Evolutionary conservation across 1,284 basidiomycete species (phyloP), one percentile per base, ranked within the genome.

Genomic region (Peniophora sp.): DNA sequence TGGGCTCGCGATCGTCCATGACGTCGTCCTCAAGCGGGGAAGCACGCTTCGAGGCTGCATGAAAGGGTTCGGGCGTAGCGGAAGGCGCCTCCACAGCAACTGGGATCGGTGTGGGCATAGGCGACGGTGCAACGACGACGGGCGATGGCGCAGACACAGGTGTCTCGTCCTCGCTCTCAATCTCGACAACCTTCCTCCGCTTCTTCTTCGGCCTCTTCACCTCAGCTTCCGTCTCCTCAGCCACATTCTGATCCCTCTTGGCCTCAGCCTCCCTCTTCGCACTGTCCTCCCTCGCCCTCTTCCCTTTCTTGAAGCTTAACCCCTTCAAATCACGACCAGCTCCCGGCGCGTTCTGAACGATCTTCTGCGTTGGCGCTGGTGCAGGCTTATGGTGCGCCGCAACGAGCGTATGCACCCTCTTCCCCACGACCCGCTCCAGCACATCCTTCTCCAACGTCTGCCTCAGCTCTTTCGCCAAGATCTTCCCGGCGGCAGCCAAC

Each of bases 371-470:
- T 56, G 49, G 54, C 51, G 55, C 54, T 60, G 58, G 48, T 53
- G 57, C 73, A 56, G 61, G 63, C 60, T 72, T 75, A 67, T 76
- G 73, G 57, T 75, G 77, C 17, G 63, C 65, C 46, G 85, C 73
- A 12, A 32, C 27, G 49, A 85, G 63, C 55, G 73, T 70, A 54
- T 76, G 69, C 45, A 91, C 59, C 38, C 81, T 79, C 5, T 70
- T 66, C 3, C 70, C 76, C 11, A 91, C 78, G 3, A 90, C 64
- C 8, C 81, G 74, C 41, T 84, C 82, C 59, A 75, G 73, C 27
- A 93, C 71, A 58, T 93, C 91, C 64, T 79, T 83, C 64, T 82
- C 72, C 49, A 93, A 70, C 48, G 79, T 58, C 2, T 61, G 66
- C 53, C 69, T 69, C 43, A 94, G 69, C 61, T 93, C 89, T 36